A percentile compares a stretch with the other conserved stretches of the same genome.
These are phyloP conservation scores for Chaetomiaceae sp. DNA, from an alignment of 2,329 filamentous ascomycete species.

Conservation along the genomic window DNA sequence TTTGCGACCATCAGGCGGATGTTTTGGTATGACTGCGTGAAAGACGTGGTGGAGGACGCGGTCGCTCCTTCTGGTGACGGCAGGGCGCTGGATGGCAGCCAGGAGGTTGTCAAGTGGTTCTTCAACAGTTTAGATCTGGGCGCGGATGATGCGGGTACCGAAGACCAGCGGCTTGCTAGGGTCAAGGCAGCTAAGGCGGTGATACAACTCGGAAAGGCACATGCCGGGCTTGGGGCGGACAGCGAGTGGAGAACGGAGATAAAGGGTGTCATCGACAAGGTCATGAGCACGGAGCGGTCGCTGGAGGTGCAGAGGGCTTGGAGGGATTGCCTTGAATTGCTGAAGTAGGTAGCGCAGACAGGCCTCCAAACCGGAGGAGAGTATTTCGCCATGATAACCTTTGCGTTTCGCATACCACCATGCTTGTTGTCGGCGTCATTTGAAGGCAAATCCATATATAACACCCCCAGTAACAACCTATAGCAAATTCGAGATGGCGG, in stretches of 20 bases:
- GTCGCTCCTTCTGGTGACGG: slow-evolving; percentile 13
- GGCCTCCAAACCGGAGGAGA: too few relatives aligned
- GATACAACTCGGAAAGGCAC: slow-evolving; percentile 40
- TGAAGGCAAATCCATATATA: too few relatives aligned
- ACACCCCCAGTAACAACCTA: too few relatives aligned
- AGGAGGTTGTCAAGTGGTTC: slow-evolving; percentile 36
- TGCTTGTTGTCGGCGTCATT: too few relatives aligned
- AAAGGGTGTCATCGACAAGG: slow-evolving; percentile 45
- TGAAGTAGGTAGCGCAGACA: slow-evolving; percentile 6
- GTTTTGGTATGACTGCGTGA: slow-evolving; percentile 49
- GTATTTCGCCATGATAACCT: too few relatives aligned
- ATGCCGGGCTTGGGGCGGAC: slow-evolving; percentile 23
- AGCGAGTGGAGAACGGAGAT: slow-evolving; percentile 22
- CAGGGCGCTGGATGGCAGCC: slow-evolving; percentile 17
- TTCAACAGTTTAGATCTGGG: slow-evolving; percentile 45
- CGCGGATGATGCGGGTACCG: slow-evolving; percentile 44
- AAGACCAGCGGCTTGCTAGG: slow-evolving; percentile 47
- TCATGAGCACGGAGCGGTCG: slow-evolving; percentile 43
- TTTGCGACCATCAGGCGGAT: slow-evolving; percentile 44
- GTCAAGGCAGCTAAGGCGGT: slow-evolving; percentile 44
- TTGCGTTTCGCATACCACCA: too few relatives aligned
- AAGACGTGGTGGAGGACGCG: slow-evolving; percentile 45
- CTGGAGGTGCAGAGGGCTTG: slow-evolving; percentile 33
- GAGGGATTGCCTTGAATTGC: slow-evolving; percentile 20
- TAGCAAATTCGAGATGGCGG: too few relatives aligned